Conservation (phyloP, 2,329 filamentous ascomycete genomes). For the Lasiodiplodia gonubiensis region DNA sequence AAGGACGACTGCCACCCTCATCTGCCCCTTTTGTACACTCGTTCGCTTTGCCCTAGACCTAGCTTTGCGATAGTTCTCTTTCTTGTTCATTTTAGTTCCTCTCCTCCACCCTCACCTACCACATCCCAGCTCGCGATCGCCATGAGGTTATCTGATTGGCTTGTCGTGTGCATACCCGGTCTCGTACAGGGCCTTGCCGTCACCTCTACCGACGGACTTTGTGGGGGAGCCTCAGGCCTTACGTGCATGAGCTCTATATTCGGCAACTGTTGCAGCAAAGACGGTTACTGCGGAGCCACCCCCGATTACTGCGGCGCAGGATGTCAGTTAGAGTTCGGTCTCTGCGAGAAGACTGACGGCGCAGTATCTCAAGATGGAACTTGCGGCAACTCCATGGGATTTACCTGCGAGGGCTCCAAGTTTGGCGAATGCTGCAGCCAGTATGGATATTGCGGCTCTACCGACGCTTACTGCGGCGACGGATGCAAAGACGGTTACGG, state of each 20-base stretch:
- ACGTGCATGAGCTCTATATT: conserved; percentile 34
- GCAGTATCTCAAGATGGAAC: conserved; percentile 24
- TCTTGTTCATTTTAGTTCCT: conserved; percentile 7
- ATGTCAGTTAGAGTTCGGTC: conserved; percentile 35
- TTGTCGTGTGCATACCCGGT: conserved; percentile 22
- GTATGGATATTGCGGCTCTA: conserved; percentile 28
- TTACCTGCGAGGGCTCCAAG: conserved; percentile 34
- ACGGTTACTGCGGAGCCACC: conserved; percentile 33
- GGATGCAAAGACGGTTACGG: conserved; percentile 27
- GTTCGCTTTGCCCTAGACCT: not conserved
- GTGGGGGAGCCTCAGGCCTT: conserved; percentile 32
- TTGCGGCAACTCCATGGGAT: conserved; percentile 35
- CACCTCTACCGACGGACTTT: conserved; percentile 34
- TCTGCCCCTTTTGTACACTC: not conserved
- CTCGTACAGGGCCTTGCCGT: conserved; percentile 24
- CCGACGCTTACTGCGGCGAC: conserved; percentile 26
- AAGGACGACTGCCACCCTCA: not conserved
- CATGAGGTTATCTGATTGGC: conserved; percentile 25
- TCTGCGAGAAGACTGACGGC: conserved; percentile 31
- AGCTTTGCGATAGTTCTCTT: not conserved
- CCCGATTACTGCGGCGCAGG: conserved; percentile 34
- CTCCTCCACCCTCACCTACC: not conserved
- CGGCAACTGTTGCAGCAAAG: conserved; percentile 34
- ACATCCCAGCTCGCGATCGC: not conserved
- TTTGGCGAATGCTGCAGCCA: conserved; percentile 37